These are phyloP conservation scores for Sugiyamaella neomexicana DNA, from an alignment of 1,139 yeast species.

Conservation along the genomic window DNA sequence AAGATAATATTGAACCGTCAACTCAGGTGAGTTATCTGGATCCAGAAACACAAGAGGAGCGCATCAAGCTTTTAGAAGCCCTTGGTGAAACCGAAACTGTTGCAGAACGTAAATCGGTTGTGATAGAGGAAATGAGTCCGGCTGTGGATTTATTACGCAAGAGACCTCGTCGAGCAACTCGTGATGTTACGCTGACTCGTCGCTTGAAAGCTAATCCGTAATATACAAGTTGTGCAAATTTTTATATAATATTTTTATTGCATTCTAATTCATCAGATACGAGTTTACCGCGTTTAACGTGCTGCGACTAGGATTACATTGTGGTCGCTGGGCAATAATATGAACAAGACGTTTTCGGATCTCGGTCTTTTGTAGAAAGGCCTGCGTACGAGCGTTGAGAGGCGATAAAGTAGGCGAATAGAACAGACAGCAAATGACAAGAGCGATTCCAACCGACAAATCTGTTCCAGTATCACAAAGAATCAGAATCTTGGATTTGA, in stretches of 20 bases:
- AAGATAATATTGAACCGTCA: constrained; percentile 9
- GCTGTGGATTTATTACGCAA: constrained; percentile 25
- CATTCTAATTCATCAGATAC: constrained; percentile 30
- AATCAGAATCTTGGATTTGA: constrained; percentile 41
- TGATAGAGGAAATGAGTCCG: constrained; percentile 26
- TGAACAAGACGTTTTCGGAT: constrained; percentile 59
- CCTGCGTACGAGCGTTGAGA: constrained; percentile 20
- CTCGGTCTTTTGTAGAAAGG: constrained; percentile 38
- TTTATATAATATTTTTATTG: background rate
- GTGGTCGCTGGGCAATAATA: constrained; percentile 45
- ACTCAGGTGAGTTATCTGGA: constrained; percentile 33
- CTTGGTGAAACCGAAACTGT: constrained; percentile 28
- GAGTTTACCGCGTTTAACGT: constrained; percentile 53
- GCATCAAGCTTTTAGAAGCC: constrained; percentile 30
- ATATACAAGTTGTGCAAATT: background rate
- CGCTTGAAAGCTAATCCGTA: constrained; percentile 9
- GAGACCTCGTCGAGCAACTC: constrained; percentile 10
- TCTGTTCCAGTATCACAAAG: constrained; percentile 69
- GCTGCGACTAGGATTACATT: constrained; percentile 73
- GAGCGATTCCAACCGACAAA: constrained; percentile 59
- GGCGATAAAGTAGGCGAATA: constrained; percentile 49
- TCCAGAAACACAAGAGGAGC: constrained; percentile 29
- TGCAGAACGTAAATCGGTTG: constrained; percentile 2
- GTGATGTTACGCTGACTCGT: constrained; percentile 9
- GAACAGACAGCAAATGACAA: constrained; percentile 52